These are phyloP conservation scores for Neopestalotiopsis sp. DNA, from an alignment of 2,329 filamentous ascomycete species.

Conservation along the genomic window DNA sequence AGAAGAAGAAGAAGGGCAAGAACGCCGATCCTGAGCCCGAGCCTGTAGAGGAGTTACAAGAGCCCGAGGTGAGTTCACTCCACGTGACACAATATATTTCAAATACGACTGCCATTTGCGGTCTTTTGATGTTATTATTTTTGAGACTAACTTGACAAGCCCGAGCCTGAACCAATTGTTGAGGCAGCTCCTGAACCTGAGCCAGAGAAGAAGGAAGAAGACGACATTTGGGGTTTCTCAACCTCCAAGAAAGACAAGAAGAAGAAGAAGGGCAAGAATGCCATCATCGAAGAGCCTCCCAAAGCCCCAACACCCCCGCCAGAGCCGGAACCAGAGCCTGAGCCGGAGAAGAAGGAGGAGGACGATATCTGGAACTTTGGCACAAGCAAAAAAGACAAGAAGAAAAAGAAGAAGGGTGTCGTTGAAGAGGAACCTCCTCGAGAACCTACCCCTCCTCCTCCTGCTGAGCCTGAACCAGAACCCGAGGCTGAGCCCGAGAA, in stretches of 20 bases:
- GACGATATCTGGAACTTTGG: conserved; percentile 11
- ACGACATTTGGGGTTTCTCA: conserved; percentile 41
- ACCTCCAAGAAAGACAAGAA: conserved; percentile 22
- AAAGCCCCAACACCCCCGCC: conserved; percentile 23
- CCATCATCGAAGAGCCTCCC: conserved; percentile 12
- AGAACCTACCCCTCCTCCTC: conserved; percentile 14
- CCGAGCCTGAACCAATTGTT: conserved; percentile 30
- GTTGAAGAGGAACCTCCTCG: conserved; percentile 16
- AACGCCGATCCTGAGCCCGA: conserved; percentile 34
- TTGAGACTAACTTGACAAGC: conserved; percentile 22
- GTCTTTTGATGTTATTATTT: neutral
- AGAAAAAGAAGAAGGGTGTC: conserved; percentile 19
- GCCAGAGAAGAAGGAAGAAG: conserved; percentile 31
- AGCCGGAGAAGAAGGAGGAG: conserved; percentile 18
- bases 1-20: conserved; percentile 45
- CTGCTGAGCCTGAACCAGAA: conserved; percentile 24
- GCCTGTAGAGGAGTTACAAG: conserved; percentile 23
- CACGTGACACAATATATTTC: too few relatives aligned
- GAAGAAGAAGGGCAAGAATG: conserved; percentile 17
- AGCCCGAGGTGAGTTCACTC: conserved; percentile 6
- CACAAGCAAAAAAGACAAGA: conserved; percentile 15
- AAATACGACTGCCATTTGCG: too few relatives aligned
- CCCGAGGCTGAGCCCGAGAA: conserved; percentile 27
- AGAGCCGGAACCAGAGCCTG: conserved; percentile 31
- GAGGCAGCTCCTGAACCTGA: conserved; percentile 12